These are phyloP conservation scores for Telfairia occidentalis DNA, from an alignment of 331 rosid species.

Conservation along the genomic window DNA sequence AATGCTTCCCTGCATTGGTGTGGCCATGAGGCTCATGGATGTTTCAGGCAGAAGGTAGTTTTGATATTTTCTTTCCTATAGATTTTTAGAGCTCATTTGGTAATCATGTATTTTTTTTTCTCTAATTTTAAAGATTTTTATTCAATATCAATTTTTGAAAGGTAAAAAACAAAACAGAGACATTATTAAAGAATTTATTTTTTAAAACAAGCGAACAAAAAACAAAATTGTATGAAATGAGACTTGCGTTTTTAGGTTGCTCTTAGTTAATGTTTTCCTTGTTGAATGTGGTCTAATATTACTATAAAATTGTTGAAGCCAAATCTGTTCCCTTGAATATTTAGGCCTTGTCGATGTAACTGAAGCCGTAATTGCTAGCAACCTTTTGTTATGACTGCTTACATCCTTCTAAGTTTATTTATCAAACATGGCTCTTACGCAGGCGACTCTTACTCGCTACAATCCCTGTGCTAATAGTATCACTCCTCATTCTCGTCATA, in stretches of 20 bases:
- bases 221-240: not conserved
- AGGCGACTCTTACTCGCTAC: slow-evolving; percentile 52
- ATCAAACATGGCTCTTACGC: slow-evolving; percentile 12
- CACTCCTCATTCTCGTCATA: slow-evolving; percentile 42
- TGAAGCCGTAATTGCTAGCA: not conserved
- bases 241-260: not conserved
- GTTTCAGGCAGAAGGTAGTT: slow-evolving; percentile 60
- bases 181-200: not conserved
- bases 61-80: not conserved
- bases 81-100: not conserved
- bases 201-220: not conserved
- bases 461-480: slow-evolving; percentile 49
- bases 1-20: slow-evolving; percentile 74
- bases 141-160: not conserved
- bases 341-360: not conserved
- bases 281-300: not conserved
- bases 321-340: too few species aligned
- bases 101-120: not conserved
- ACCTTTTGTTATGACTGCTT: not conserved
- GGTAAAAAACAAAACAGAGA: not conserved
- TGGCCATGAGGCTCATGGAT: slow-evolving; percentile 82
- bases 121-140: not conserved
- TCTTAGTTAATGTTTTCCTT: not conserved
- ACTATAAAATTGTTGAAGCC: not conserved
- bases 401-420: not conserved